phyloP scores from a whole-genome alignment of 2,329 filamentous ascomycete genomes.

The Botryotinia convoluta region DNA sequence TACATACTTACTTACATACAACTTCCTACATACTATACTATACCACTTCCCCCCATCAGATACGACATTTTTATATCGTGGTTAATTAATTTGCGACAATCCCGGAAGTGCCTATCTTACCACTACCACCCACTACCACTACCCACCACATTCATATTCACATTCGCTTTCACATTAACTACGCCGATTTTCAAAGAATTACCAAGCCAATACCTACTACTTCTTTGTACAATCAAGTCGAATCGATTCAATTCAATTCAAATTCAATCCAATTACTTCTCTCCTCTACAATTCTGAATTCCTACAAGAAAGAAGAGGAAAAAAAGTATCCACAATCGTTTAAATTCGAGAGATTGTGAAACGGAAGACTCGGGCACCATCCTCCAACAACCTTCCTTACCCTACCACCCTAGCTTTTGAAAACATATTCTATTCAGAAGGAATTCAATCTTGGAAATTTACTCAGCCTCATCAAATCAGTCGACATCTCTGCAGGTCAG shows the following conservation, averaged over 20 bases:
- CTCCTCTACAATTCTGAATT: neutral
- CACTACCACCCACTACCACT: neutral
- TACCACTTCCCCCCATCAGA: neutral
- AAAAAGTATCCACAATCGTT: conserved; percentile 9
- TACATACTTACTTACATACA: neutral
- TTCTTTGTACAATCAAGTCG: neutral
- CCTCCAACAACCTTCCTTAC: neutral
- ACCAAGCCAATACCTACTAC: neutral
- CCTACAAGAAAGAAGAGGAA: neutral
- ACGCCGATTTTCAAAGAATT: neutral
- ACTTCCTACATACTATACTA: too few relatives aligned
- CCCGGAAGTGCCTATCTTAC: neutral
- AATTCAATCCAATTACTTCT: neutral
- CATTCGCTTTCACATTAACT: neutral
- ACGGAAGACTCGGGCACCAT: conserved; percentile 1
- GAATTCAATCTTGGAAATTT: neutral
- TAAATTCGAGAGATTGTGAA: conserved; percentile 17
- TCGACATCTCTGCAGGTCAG: conserved; percentile 19
- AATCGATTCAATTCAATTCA: neutral
- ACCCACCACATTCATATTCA: neutral
- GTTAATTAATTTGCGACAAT: conserved; percentile 12
- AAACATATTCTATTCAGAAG: neutral
- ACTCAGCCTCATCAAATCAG: conserved; percentile 15
- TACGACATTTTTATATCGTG: neutral
- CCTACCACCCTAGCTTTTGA: neutral